Conservation (phyloP, 2,329 filamentous ascomycete genomes). For the Chaetomium strumarium region DNA sequence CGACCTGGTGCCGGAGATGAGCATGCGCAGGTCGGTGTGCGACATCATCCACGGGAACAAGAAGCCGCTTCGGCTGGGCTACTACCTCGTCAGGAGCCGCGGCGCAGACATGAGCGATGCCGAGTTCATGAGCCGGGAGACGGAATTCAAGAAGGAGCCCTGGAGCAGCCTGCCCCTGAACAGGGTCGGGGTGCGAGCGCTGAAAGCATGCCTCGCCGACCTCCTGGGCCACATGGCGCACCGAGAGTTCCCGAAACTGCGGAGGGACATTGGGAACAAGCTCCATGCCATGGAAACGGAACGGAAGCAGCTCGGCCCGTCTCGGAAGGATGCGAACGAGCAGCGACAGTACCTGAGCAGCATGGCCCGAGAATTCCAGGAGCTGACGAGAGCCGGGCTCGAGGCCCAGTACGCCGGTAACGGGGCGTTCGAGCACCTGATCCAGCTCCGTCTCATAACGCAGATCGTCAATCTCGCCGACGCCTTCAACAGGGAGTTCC, state of each 20-base stretch:
- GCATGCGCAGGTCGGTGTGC: conserved; percentile 35
- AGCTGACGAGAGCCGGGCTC: conserved; percentile 28
- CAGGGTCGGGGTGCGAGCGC: conserved; percentile 24
- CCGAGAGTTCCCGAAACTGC: conserved; percentile 27
- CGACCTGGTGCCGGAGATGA: conserved; percentile 44
- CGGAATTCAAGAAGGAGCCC: conserved; percentile 15
- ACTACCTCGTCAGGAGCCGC: conserved; percentile 45
- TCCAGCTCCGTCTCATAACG: conserved; percentile 35
- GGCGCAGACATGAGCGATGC: conserved; percentile 24
- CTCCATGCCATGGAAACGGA: neutral
- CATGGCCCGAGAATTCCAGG: conserved; percentile 31
- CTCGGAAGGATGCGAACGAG: conserved; percentile 16
- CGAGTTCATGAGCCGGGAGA: conserved; percentile 8
- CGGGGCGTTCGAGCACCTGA: conserved; percentile 25
- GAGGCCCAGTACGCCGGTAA: conserved; percentile 33
- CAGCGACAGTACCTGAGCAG: conserved; percentile 33
- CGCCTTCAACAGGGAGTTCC: conserved; percentile 29
- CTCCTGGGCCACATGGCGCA: conserved; percentile 27
- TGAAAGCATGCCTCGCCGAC: conserved; percentile 23
- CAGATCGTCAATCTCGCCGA: conserved; percentile 35
- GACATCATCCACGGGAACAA: conserved; percentile 39
- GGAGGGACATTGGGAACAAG: conserved; percentile 19
- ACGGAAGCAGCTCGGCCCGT: conserved; percentile 10
- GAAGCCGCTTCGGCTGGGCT: conserved; percentile 40
- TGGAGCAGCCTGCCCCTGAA: conserved; percentile 21